phyloP scores from a whole-genome alignment of 768 basidiomycete species.

The Kwoniella pini region DNA sequence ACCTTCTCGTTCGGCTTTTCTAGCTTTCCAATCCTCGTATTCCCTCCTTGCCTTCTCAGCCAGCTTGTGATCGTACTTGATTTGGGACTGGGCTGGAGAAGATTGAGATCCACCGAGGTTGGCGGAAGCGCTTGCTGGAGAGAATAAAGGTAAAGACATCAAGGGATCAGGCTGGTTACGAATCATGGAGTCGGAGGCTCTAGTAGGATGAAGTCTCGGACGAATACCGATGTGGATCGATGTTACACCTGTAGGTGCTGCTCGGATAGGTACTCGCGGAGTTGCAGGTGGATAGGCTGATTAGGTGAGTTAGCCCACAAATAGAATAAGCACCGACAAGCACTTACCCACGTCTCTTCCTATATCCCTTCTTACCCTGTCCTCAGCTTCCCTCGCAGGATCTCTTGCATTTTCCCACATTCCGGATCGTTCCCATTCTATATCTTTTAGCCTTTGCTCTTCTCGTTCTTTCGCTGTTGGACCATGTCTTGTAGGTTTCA shows the following conservation, averaged over 20 bases:
- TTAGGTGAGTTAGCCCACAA: background rate
- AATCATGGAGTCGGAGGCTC: slow-evolving; percentile 26
- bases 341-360: slow-evolving; percentile 38
- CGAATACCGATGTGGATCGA: slow-evolving; percentile 79
- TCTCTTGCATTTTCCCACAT: slow-evolving; percentile 29
- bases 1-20: slow-evolving; percentile 40
- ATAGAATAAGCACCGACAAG: background rate
- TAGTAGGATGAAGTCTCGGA: slow-evolving; percentile 43
- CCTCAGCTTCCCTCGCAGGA: slow-evolving; percentile 33
- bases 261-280: slow-evolving; percentile 38
- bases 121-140: slow-evolving; percentile 11
- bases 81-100: slow-evolving; percentile 14
- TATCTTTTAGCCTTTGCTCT: slow-evolving; percentile 21
- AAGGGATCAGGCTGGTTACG: slow-evolving; percentile 42
- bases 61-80: slow-evolving; percentile 16
- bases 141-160: slow-evolving; percentile 31
- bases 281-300: slow-evolving; percentile 40
- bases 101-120: background rate
- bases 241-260: slow-evolving; percentile 88
- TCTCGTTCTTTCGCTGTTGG: slow-evolving; percentile 6
- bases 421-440: slow-evolving; percentile 40
- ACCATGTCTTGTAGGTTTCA: background rate
- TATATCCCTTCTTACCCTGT: slow-evolving; percentile 29
- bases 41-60: slow-evolving; percentile 35
- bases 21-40: slow-evolving; percentile 41